phyloP scores from a whole-genome alignment of 192 early-diverging fungal genomes.

The Coemansia sp. region DNA sequence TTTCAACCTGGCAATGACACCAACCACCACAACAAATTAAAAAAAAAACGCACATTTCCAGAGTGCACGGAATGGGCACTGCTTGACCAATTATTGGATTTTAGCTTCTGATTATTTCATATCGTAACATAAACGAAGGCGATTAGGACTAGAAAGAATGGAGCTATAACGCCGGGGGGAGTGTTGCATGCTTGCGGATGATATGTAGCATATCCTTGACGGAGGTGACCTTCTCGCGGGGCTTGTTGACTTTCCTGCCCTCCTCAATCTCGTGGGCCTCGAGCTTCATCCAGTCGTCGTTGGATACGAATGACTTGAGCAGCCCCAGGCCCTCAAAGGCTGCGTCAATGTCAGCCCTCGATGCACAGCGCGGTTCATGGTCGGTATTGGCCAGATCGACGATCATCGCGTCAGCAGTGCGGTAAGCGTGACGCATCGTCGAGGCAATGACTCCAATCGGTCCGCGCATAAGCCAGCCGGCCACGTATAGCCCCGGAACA shows the following conservation, averaged over 20 bases:
- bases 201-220: constrained; percentile 63
- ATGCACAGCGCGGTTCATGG: background rate
- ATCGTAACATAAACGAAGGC: too few relatives aligned
- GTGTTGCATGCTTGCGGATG: background rate
- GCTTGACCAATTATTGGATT: too few relatives aligned
- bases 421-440: constrained; percentile 91
- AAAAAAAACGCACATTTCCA: too few relatives aligned
- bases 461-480: constrained; percentile 96
- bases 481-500: constrained; percentile 74
- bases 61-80: too few relatives aligned
- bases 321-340: constrained; percentile 30
- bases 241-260: constrained; percentile 69
- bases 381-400: constrained; percentile 56
- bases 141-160: too few relatives aligned
- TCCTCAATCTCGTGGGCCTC: constrained; percentile 69
- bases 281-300: constrained; percentile 79
- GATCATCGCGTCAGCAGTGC: constrained; percentile 79
- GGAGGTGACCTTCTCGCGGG: constrained; percentile 75
- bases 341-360: constrained; percentile 18
- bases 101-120: too few relatives aligned
- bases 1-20: too few relatives aligned
- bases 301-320: constrained; percentile 54
- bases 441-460: constrained; percentile 91
- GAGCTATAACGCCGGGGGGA: too few relatives aligned
- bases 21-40: too few relatives aligned